Base-by-base conservation (phyloP, 345 rosid species). In the Eucalyptus grandis region DNA sequence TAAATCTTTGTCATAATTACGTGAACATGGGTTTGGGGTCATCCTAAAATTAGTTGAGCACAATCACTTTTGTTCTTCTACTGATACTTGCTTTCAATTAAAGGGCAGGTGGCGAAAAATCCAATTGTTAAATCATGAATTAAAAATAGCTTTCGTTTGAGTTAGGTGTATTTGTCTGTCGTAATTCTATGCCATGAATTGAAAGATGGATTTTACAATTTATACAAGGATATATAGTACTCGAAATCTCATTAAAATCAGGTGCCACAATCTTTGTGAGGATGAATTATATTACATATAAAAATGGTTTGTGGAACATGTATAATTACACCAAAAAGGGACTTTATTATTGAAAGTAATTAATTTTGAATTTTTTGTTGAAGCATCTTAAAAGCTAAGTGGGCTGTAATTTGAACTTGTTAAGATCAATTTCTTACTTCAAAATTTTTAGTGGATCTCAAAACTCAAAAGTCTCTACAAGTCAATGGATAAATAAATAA, bases 221-320 rank as follows among this genome's bases (percentile, higher is more conserved):
- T 49, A 49, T 5, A 5, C 17, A 49, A 19, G 24, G 51, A 56
- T 56, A 24, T 51, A 6, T 16, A 6, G 3, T 16, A 13, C 34
- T 8, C 3, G 0, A 62, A 27, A 27, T 62, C 31, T 27, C 10
- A 14, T 14, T 30, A 40, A n/a, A 14, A 65, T 8, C 11, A n/a
- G 2, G 40, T 4, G 77, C 2, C 4, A 5, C 2, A 16, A 51
- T 51, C 2, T 51, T 51, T 51, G 21, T 1, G 9, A 16, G 4
- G 8, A 51, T 3, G 21, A 51, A 6, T 51, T 3, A 67, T n/a
- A 1, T n/a, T 67, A 67, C 40, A 67, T n/a, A 6, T 5, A 67
- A n/a, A 2, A 69, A 9, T 31, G 21, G 24, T 69, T 69, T 1
- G 2, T 1, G 0, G 22, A 31, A 3, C 22, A 31, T 34, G 1